phyloP scores from a whole-genome alignment of 1,284 basidiomycete species.

The Mycena citricolor region DNA sequence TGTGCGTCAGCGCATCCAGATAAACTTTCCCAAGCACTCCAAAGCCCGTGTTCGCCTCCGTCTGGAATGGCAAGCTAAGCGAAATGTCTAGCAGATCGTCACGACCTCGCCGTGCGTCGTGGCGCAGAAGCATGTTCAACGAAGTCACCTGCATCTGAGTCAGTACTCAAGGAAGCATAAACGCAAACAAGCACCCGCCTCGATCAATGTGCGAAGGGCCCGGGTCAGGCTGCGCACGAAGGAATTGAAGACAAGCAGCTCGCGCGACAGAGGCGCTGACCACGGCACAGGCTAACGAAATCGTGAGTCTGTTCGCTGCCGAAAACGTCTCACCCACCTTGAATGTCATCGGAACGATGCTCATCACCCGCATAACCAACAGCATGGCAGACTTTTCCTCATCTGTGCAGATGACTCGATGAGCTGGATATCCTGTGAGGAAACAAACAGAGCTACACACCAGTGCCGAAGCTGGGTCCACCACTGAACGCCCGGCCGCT shows the following conservation, averaged over 20 bases:
- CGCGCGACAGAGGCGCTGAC: slow-evolving; percentile 93
- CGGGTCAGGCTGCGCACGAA: slow-evolving; percentile 91
- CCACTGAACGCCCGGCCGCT: slow-evolving; percentile 88
- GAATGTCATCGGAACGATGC: slow-evolving; percentile 91
- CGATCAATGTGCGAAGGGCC: slow-evolving; percentile 86
- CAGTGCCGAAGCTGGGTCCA: slow-evolving; percentile 91
- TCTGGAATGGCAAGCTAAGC: slow-evolving; percentile 89
- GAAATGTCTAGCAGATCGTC: slow-evolving; percentile 94
- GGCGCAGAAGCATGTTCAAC: slow-evolving; percentile 88
- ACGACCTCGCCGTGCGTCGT: slow-evolving; percentile 80
- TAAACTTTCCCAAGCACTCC: slow-evolving; percentile 97
- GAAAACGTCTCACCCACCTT: slow-evolving; percentile 52
- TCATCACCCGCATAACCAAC: slow-evolving; percentile 93
- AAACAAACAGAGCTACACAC: slow-evolving; percentile 40
- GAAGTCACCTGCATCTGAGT: slow-evolving; percentile 58
- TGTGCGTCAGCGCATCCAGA: slow-evolving; percentile 87
- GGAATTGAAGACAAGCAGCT: slow-evolving; percentile 97
- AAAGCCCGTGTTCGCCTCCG: slow-evolving; percentile 92
- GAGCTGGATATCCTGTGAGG: neutral
- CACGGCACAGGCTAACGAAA: slow-evolving; percentile 71
- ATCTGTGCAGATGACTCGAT: slow-evolving; percentile 41
- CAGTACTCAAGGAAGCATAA: neutral
- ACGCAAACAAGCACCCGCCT: slow-evolving; percentile 34
- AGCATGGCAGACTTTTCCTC: slow-evolving; percentile 91
- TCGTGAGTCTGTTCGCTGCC: neutral